Evolutionary conservation across 1,284 basidiomycete species (phyloP).

Genomic region (Peniophora sp.): DNA sequence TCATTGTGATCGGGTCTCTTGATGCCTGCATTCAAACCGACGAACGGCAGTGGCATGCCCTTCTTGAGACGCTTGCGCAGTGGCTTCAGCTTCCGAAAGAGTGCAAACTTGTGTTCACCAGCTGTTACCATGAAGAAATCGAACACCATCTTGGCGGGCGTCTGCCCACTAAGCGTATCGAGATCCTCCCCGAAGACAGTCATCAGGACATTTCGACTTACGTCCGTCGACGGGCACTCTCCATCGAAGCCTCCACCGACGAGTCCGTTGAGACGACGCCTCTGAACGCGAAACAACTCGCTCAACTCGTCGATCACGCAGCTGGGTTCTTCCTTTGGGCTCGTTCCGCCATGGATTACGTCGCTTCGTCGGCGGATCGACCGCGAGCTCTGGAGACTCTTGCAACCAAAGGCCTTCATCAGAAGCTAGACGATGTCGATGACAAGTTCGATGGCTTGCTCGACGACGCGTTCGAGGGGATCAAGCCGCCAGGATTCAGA

Average conservation of each 20-base stretch:
- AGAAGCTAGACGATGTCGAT: conserved; percentile 3
- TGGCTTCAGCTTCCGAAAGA: conserved; percentile 6
- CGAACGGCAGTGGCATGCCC: not conserved
- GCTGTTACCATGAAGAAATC: conserved; percentile 6
- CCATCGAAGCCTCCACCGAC: not conserved
- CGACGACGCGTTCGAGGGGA: not conserved
- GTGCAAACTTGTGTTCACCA: conserved; percentile 10
- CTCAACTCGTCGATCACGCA: not conserved
- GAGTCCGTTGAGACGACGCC: not conserved
- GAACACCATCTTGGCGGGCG: not conserved
- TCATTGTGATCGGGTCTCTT: conserved; percentile 7
- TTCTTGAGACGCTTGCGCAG: conserved; percentile 3
- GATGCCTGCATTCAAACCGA: conserved; percentile 3
- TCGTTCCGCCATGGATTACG: conserved; percentile 1
- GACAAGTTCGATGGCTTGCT: conserved; percentile 1
- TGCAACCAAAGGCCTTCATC: conserved; percentile 1
- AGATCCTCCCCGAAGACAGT: not conserved
- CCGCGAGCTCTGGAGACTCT: not conserved
- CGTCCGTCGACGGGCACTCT: conserved; percentile 5
- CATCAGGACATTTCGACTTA: conserved; percentile 4
- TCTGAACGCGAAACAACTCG: not conserved
- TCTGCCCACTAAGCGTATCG: conserved; percentile 4
- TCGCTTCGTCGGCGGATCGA: not conserved
- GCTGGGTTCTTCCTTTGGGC: conserved; percentile 7
- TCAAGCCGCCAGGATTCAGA: not conserved